Conservation (phyloP, 805 yeast genomes). For the Myxozyma monticola region DNA sequence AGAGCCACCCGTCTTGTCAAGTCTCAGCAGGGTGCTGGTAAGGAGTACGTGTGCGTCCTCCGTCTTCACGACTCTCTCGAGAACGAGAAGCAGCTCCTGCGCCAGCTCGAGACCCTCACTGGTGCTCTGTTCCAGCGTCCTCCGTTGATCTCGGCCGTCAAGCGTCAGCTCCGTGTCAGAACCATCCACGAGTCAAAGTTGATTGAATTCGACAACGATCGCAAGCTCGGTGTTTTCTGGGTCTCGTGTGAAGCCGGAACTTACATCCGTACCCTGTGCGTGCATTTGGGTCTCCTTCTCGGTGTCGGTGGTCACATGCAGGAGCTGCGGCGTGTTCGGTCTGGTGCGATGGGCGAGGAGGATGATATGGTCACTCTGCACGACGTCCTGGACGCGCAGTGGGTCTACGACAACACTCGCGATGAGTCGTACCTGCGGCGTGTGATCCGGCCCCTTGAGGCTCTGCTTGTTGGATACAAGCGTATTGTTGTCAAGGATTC, state of each 20-base stretch:
- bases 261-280: conserved; percentile 98
- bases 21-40: conserved; percentile 99
- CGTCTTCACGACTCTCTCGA: conserved; percentile 91
- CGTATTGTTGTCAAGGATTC: conserved; percentile 93
- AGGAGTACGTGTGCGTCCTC: conserved; percentile 97
- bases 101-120: conserved; percentile 88
- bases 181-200: conserved; percentile 95
- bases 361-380: conserved; percentile 94
- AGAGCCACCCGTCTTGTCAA: conserved; percentile 97
- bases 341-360: conserved; percentile 89
- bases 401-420: conserved; percentile 94
- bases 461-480: conserved; percentile 90
- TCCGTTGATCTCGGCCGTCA: conserved; percentile 97
- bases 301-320: conserved; percentile 99
- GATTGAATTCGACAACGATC: conserved; percentile 94
- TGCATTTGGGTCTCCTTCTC: conserved; percentile 94
- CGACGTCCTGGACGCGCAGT: conserved; percentile 97
- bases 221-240: conserved; percentile 98
- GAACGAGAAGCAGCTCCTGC: conserved; percentile 84
- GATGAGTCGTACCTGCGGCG: conserved; percentile 95
- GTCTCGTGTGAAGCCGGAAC: conserved; percentile 99
- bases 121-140: conserved; percentile 99
- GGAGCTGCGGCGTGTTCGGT: conserved; percentile 98
- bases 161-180: conserved; percentile 97
- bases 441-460: conserved; percentile 91